Conservation (phyloP, 179 eudicot genomes). For the Corrigiola litoralis region DNA sequence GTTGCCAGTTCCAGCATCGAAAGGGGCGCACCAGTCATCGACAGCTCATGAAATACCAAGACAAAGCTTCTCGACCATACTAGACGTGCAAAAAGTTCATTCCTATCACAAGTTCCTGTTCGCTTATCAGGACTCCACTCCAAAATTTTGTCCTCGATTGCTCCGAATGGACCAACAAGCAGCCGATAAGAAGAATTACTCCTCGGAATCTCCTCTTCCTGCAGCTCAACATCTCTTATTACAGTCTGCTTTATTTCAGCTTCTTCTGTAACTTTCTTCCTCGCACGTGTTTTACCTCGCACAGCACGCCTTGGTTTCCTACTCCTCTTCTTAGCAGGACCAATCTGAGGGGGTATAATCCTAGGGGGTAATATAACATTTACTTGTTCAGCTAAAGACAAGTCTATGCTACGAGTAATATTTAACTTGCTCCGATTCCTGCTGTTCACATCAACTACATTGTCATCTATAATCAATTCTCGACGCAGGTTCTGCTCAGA, state of each 20-base stretch:
- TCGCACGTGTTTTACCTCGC: slow-evolving; percentile 38
- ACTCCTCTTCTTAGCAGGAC: slow-evolving; percentile 35
- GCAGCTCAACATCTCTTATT: slow-evolving; percentile 35
- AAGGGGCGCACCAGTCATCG: slow-evolving; percentile 99
- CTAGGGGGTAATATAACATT: slow-evolving; percentile 28
- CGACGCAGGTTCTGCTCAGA: slow-evolving; percentile 26
- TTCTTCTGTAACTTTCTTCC: slow-evolving; percentile 30
- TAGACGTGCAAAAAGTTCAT: slow-evolving; percentile 76
- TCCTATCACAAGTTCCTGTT: slow-evolving; percentile 89
- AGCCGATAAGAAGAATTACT: slow-evolving; percentile 60
- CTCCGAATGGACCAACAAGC: slow-evolving; percentile 91
- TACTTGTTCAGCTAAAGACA: slow-evolving; percentile 28
- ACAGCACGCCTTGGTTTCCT: slow-evolving; percentile 47
- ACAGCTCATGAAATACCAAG: slow-evolving; percentile 84
- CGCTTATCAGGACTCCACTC: slow-evolving; percentile 97
- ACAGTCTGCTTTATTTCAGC: no score
- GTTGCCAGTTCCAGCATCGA: slow-evolving; percentile 96
- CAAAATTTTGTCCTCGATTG: slow-evolving; percentile 64
- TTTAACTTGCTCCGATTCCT: slow-evolving; percentile 21
- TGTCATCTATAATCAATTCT: slow-evolving; percentile 40
- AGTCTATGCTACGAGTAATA: slow-evolving; percentile 24
- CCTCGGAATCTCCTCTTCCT: slow-evolving; percentile 61
- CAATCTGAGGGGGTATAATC: slow-evolving; percentile 26
- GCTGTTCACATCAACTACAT: slow-evolving; percentile 21
- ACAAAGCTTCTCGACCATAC: slow-evolving; percentile 97